A percentile compares a stretch with the other conserved stretches of the same genome.
phyloP scores from a whole-genome alignment of 2,329 filamentous ascomycete genomes.

The Xylaria sp. region DNA sequence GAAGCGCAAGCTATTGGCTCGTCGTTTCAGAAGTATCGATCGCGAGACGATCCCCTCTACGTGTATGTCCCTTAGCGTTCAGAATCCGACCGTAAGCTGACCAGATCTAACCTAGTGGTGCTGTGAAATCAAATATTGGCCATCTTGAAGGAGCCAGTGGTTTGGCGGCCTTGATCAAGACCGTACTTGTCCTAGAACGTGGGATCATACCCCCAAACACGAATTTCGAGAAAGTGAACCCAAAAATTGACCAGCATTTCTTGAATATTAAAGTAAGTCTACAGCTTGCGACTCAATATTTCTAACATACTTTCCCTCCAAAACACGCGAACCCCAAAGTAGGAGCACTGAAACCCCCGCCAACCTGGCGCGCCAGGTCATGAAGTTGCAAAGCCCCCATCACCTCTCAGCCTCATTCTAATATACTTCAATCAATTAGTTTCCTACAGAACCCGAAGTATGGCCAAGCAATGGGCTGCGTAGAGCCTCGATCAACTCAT shows the following conservation, averaged over 20 bases:
- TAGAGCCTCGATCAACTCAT: constrained; percentile 23
- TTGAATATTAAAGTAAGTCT: background rate
- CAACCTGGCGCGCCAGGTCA: no score
- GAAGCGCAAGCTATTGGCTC: background rate
- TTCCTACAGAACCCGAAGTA: background rate
- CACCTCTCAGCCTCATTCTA: no score
- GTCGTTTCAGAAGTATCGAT: background rate
- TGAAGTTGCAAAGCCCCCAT: no score
- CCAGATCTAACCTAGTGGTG: background rate
- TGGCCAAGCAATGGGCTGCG: background rate
- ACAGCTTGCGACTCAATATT: no score
- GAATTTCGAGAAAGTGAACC: constrained; percentile 16
- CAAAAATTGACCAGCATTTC: constrained; percentile 7
- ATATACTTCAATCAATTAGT: background rate
- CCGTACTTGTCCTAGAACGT: constrained; percentile 18
- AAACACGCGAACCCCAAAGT: no score
- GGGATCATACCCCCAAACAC: constrained; percentile 22
- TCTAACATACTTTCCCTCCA: no score
- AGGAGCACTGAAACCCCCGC: no score
- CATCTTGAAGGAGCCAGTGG: constrained; percentile 22
- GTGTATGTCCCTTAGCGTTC: background rate
- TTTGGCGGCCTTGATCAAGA: constrained; percentile 22
- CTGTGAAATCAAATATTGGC: constrained; percentile 7
- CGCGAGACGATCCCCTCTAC: background rate
- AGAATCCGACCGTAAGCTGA: background rate